phyloP scores from a whole-genome alignment of 2,329 filamentous ascomycete species.

The Trichoderma guizhouense region DNA sequence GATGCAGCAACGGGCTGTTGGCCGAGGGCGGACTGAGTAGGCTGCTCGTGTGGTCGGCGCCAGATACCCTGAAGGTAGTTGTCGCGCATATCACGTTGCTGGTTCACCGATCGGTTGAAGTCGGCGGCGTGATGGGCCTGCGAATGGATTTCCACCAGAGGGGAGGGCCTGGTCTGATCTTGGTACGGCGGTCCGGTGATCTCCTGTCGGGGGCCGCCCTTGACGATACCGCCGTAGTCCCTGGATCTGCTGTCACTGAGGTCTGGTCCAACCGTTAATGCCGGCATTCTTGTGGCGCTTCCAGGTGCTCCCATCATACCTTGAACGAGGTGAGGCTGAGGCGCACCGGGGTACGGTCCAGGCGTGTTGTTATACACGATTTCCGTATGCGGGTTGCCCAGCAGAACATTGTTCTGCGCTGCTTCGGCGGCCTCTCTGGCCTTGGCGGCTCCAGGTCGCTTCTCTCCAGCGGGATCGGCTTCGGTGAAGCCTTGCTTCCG shows the following conservation, averaged over 20 bases:
- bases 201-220: constrained; percentile 82
- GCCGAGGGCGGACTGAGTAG: constrained; percentile 47
- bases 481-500: constrained; percentile 98
- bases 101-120: constrained; percentile 80
- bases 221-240: constrained; percentile 76
- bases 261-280: constrained; percentile 78
- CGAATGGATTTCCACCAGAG: constrained; percentile 73
- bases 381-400: constrained; percentile 72
- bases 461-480: constrained; percentile 91
- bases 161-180: constrained; percentile 75
- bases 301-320: constrained; percentile 66
- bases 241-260: constrained; percentile 72
- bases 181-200: constrained; percentile 83
- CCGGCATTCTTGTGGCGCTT: constrained; percentile 69
- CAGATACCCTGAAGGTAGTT: constrained; percentile 80
- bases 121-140: constrained; percentile 88
- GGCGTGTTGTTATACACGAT: constrained; percentile 82
- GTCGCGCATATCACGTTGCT: constrained; percentile 73
- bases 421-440: constrained; percentile 75
- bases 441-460: constrained; percentile 87
- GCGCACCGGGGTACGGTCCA: constrained; percentile 61
- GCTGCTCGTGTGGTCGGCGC: constrained; percentile 77
- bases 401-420: constrained; percentile 57
- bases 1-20: constrained; percentile 37
- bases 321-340: constrained; percentile 67